phyloP scores from a whole-genome alignment of 1,139 yeast species.

The Zhuliangozyma blackwelliae region DNA sequence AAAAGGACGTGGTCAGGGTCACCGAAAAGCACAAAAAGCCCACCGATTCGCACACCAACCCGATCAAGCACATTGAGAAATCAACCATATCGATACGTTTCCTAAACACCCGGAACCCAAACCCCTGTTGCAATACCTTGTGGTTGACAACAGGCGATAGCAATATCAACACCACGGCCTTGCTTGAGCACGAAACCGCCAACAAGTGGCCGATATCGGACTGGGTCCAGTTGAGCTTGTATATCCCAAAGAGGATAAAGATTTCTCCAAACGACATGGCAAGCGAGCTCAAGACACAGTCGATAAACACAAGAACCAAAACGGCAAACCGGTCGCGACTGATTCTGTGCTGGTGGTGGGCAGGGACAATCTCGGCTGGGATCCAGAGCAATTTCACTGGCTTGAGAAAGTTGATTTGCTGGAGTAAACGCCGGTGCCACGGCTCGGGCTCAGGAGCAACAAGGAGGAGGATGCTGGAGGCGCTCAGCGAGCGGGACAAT shows the following conservation, averaged over 20 bases:
- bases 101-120: conserved; percentile 32
- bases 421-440: conserved; percentile 1
- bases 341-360: conserved; percentile 9
- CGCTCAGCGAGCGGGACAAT: conserved; percentile 18
- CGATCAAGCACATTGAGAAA: conserved; percentile 29
- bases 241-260: conserved; percentile 55
- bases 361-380: conserved; percentile 32
- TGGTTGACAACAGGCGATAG: conserved; percentile 33
- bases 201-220: conserved; percentile 56
- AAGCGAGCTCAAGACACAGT: conserved; percentile 37
- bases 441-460: neutral
- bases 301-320: conserved; percentile 42
- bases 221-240: conserved; percentile 55
- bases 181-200: conserved; percentile 48
- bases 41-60: conserved; percentile 32
- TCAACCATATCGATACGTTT: conserved; percentile 54
- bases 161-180: conserved; percentile 30
- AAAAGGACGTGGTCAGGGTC: conserved; percentile 14
- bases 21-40: conserved; percentile 32
- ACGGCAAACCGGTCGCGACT: conserved; percentile 29
- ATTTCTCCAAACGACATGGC: conserved; percentile 43
- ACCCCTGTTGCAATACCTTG: conserved; percentile 19
- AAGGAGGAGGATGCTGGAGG: conserved; percentile 4
- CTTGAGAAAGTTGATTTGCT: conserved; percentile 25
- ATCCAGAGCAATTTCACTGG: conserved; percentile 44